Conservation (phyloP, 2,329 filamentous ascomycete genomes). For the Pseudogymnoascus sp. region DNA sequence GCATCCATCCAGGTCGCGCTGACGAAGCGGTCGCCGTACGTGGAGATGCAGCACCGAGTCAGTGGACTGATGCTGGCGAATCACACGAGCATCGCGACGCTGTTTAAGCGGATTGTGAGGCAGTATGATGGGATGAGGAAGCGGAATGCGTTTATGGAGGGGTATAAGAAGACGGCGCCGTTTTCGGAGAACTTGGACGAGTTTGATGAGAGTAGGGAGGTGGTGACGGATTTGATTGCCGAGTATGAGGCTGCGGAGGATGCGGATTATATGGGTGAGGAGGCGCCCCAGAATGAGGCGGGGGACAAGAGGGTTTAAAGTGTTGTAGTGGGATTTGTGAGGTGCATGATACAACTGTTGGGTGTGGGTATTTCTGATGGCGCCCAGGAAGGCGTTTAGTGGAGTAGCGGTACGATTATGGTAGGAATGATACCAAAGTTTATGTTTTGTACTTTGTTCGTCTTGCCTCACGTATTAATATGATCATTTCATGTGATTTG, state of each 20-base stretch:
- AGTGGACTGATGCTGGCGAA: slow-evolving; percentile 97
- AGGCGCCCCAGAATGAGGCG: slow-evolving; percentile 13
- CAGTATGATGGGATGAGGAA: slow-evolving; percentile 94
- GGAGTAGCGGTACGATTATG: background rate
- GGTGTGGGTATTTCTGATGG: slow-evolving; percentile 6
- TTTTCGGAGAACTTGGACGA: slow-evolving; percentile 88
- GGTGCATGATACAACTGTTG: slow-evolving; percentile 9
- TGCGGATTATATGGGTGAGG: slow-evolving; percentile 67
- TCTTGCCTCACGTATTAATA: background rate
- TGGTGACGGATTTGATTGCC: slow-evolving; percentile 81
- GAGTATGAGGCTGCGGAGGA: slow-evolving; percentile 96
- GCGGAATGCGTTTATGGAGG: slow-evolving; percentile 92
- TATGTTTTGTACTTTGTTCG: background rate
- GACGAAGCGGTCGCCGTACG: slow-evolving; percentile 93
- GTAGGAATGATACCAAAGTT: slow-evolving; percentile 8
- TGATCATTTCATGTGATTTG: background rate
- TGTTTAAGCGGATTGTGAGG: slow-evolving; percentile 88
- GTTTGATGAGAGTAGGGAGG: slow-evolving; percentile 89
- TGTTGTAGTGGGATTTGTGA: background rate
- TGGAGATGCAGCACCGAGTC: slow-evolving; percentile 87
- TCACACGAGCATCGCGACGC: slow-evolving; percentile 91
- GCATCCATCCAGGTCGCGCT: slow-evolving; percentile 96
- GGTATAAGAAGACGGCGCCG: slow-evolving; percentile 90
- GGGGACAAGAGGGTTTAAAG: slow-evolving; percentile 4
- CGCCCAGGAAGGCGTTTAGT: slow-evolving; percentile 2